Percentiles rank a stretch among this genome's conserved stretches.
phyloP scores from a whole-genome alignment of 2,329 filamentous ascomycete genomes.

The Ceratocystis lukuohia region DNA sequence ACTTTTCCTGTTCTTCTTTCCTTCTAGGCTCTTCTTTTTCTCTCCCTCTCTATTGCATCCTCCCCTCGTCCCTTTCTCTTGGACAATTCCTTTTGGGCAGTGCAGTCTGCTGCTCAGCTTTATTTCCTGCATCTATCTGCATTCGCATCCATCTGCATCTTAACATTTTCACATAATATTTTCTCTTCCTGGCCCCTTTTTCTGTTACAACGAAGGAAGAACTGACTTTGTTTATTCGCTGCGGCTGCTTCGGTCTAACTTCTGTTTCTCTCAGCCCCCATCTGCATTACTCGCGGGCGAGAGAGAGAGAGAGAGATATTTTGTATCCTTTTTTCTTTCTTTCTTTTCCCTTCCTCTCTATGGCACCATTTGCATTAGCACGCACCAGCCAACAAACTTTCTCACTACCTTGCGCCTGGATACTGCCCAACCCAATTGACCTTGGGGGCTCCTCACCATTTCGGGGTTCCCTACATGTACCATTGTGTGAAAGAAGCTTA shows the following conservation, averaged over 20 bases:
- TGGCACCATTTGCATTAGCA: neutral
- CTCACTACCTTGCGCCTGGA: neutral
- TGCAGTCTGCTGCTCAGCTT: neutral
- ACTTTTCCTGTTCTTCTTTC: neutral
- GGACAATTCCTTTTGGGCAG: neutral
- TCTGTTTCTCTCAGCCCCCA: neutral
- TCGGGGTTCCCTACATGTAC: slow-evolving; percentile 2
- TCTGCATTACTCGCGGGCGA: neutral
- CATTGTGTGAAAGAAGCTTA: slow-evolving; percentile 2
- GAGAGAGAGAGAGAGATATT: neutral
- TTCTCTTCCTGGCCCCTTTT: neutral
- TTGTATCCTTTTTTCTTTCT: neutral
- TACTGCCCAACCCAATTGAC: neutral
- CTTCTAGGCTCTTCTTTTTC: neutral
- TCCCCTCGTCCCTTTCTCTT: neutral
- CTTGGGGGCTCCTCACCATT: neutral
- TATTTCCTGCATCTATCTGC: neutral
- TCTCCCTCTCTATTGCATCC: neutral
- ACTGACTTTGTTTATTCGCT: neutral
- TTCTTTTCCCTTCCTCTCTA: neutral
- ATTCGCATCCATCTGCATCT: neutral
- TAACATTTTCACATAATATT: neutral
- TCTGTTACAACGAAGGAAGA: neutral
- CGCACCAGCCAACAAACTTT: slow-evolving; percentile 1
- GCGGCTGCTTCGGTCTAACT: neutral